phyloP scores from a whole-genome alignment of 495 filamentous ascomycete genomes.

The Xylaria flabelliformis region DNA sequence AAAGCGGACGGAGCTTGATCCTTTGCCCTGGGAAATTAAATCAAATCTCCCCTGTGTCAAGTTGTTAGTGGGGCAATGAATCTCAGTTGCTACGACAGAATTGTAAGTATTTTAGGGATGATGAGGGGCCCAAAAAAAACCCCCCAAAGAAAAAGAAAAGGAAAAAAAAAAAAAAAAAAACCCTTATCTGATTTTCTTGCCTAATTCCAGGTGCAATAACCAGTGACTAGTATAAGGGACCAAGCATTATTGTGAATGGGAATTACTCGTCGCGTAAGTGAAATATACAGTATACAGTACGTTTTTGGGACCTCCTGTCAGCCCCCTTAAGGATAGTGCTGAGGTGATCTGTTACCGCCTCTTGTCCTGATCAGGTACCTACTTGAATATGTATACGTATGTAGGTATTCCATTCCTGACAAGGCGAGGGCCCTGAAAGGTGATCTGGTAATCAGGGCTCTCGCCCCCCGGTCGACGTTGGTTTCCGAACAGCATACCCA shows the following conservation, averaged over 20 bases:
- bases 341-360: slow-evolving; percentile 8
- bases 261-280: background rate
- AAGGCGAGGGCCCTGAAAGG: background rate
- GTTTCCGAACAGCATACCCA: slow-evolving; percentile 3
- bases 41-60: slow-evolving; percentile 10
- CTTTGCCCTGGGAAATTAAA: slow-evolving; percentile 16
- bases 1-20: slow-evolving; percentile 5
- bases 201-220: background rate
- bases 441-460: background rate
- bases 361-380: background rate
- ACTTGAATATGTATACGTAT: background rate
- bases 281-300: background rate
- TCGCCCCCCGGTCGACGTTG: background rate
- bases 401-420: background rate
- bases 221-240: background rate
- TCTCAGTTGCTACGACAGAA: slow-evolving; percentile 5
- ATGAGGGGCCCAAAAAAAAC: background rate
- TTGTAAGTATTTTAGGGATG: slow-evolving; percentile 1
- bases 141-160: too few relatives aligned
- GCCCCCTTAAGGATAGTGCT: slow-evolving; percentile 13
- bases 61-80: slow-evolving; percentile 14
- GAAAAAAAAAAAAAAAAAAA: too few relatives aligned
- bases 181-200: too few relatives aligned
- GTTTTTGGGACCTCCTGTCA: background rate
- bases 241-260: background rate